Percentiles rank a stretch among this genome's conserved stretches.
phyloP scores from a whole-genome alignment of 2,329 filamentous ascomycete species.

The Sporothrix mexicana region DNA sequence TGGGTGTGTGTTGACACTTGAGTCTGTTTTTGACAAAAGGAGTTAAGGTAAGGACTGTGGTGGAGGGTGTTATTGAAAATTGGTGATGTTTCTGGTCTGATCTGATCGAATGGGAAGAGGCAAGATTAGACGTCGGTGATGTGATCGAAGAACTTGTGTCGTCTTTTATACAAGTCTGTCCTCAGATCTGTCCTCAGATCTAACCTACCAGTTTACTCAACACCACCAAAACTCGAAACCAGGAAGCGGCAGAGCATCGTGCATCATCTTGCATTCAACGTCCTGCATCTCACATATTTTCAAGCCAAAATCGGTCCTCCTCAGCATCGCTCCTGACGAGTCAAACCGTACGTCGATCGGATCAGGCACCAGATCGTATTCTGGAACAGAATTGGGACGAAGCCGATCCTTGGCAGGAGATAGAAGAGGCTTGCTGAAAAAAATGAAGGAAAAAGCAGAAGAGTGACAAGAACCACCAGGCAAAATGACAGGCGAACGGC shows the following conservation, averaged over 20 bases:
- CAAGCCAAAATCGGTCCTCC: not conserved
- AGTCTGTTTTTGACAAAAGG: too few relatives aligned
- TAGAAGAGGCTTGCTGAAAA: not conserved
- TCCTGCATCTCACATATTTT: not conserved
- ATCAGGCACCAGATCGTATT: slow-evolving; percentile 39
- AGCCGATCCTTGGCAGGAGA: slow-evolving; percentile 37
- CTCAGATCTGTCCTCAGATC: not conserved
- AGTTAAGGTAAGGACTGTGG: not conserved
- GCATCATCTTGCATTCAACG: not conserved
- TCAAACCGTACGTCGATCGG: not conserved
- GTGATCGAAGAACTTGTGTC: not conserved
- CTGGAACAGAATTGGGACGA: slow-evolving; percentile 33
- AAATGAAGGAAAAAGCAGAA: too few relatives aligned
- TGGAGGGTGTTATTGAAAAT: not conserved
- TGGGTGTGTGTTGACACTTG: not conserved
- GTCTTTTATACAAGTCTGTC: slow-evolving; percentile 1
- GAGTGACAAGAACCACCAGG: too few relatives aligned
- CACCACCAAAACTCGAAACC: not conserved
- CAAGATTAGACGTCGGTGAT: slow-evolving; percentile 9
- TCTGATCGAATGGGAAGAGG: slow-evolving; percentile 38
- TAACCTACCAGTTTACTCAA: too few relatives aligned
- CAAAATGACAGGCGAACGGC: too few relatives aligned
- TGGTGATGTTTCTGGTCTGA: not conserved
- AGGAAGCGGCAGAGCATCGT: slow-evolving; percentile 13
- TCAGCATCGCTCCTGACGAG: not conserved